Evolutionary conservation across 2,329 filamentous ascomycete species (phyloP).

Genomic region (Metarhizium rileyi): DNA sequence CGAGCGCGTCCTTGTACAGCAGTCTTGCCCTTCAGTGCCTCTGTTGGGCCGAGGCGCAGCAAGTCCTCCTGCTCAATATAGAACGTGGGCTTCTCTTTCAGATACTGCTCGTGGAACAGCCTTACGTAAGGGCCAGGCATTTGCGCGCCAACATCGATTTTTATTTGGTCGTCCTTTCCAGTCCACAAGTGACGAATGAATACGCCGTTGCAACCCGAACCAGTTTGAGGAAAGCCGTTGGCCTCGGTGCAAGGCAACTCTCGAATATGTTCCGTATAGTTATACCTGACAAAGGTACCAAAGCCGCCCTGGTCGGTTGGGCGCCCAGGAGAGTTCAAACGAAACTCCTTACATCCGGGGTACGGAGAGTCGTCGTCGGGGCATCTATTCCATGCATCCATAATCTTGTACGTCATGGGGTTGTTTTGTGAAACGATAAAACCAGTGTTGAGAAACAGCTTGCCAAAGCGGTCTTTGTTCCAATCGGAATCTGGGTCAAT

Average conservation of each 20-base stretch:
- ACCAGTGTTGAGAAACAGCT: constrained; percentile 39
- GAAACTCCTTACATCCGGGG: constrained; percentile 29
- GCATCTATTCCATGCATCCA: constrained; percentile 37
- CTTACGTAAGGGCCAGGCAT: constrained; percentile 26
- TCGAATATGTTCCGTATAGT: constrained; percentile 29
- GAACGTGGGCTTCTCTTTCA: constrained; percentile 23
- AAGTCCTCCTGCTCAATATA: constrained; percentile 27
- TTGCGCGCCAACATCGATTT: constrained; percentile 27
- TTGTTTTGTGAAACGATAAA: constrained; percentile 45
- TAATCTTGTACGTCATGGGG: constrained; percentile 34
- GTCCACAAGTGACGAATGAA: constrained; percentile 36
- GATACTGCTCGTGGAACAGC: constrained; percentile 26
- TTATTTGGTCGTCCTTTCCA: constrained; percentile 29
- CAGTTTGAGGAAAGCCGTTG: constrained; percentile 32
- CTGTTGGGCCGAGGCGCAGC: constrained; percentile 15
- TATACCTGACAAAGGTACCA: constrained; percentile 33
- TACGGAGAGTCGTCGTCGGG: constrained; percentile 28
- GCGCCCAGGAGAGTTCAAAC: constrained; percentile 23
- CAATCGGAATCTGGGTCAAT: constrained; percentile 26
- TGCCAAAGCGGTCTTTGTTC: constrained; percentile 31
- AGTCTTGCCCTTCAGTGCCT: constrained; percentile 3
- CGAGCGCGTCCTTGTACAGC: neutral
- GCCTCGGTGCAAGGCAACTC: constrained; percentile 31
- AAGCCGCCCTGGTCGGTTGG: constrained; percentile 35
- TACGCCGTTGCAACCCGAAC: constrained; percentile 27